These are phyloP conservation scores for Claviceps monticola DNA, from an alignment of 2,329 filamentous ascomycete species.

Conservation along the genomic window DNA sequence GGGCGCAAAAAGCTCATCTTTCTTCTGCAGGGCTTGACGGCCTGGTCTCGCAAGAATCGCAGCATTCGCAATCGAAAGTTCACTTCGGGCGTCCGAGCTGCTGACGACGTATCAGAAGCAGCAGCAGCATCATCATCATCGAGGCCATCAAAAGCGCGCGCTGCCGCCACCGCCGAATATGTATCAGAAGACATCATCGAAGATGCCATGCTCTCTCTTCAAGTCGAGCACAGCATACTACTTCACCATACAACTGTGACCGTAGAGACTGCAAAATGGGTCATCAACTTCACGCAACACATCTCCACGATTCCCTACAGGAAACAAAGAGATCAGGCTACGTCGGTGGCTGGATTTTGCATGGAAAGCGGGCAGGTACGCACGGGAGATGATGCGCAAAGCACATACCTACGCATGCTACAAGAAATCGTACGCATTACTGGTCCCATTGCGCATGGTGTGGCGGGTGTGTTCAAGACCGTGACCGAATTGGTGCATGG, in stretches of 20 bases:
- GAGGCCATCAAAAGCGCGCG: slow-evolving; percentile 20
- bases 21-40: slow-evolving; percentile 53
- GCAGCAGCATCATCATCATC: slow-evolving; percentile 16
- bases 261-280: slow-evolving; percentile 58
- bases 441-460: slow-evolving; percentile 55
- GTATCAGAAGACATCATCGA: slow-evolving; percentile 57
- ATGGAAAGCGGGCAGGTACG: slow-evolving; percentile 69
- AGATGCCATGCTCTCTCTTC: slow-evolving; percentile 55
- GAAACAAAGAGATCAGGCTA: slow-evolving; percentile 33
- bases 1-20: slow-evolving; percentile 46
- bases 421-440: slow-evolving; percentile 63
- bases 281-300: slow-evolving; percentile 62
- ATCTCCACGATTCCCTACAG: slow-evolving; percentile 65
- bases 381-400: slow-evolving; percentile 47
- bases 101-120: slow-evolving; percentile 14
- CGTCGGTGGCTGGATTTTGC: slow-evolving; percentile 52
- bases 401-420: slow-evolving; percentile 63
- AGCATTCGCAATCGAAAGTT: slow-evolving; percentile 56
- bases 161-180: slow-evolving; percentile 24
- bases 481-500: slow-evolving; percentile 44
- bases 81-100: slow-evolving; percentile 45
- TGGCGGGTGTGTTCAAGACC: slow-evolving; percentile 45
- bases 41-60: slow-evolving; percentile 56
- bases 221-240: slow-evolving; percentile 50
- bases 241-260: slow-evolving; percentile 53